These are phyloP conservation scores for Penicillium simplicissimum DNA, from an alignment of 495 filamentous ascomycete genomes.

Conservation along the genomic window DNA sequence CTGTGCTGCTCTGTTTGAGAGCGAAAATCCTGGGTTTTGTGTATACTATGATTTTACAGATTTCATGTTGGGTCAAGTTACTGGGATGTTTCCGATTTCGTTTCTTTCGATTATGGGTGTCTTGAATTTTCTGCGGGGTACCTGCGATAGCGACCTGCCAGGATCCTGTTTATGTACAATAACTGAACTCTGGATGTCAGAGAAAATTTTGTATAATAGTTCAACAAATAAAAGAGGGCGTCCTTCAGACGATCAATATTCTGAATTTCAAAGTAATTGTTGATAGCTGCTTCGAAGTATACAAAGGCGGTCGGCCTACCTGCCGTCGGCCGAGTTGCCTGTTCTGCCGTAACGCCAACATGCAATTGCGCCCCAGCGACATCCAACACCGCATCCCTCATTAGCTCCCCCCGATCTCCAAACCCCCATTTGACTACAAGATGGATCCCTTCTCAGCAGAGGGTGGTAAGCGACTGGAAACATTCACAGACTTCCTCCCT, in stretches of 20 bases:
- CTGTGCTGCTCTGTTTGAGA: not conserved
- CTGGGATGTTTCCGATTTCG: not conserved
- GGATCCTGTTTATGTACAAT: not conserved
- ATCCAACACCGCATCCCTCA: slow-evolving; percentile 29
- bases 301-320: slow-evolving; percentile 30
- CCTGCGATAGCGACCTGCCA: not conserved
- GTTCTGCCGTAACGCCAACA: slow-evolving; percentile 25
- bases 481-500: not conserved
- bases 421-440: slow-evolving; percentile 31
- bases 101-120: not conserved
- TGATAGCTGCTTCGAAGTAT: not conserved
- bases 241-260: not conserved
- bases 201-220: not conserved
- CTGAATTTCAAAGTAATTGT: not conserved
- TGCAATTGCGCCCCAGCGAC: slow-evolving; percentile 24
- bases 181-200: not conserved
- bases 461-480: slow-evolving; percentile 56
- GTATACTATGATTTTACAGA: not conserved
- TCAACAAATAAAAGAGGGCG: not conserved
- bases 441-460: slow-evolving; percentile 97
- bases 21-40: not conserved
- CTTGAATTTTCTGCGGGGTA: not conserved
- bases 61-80: not conserved
- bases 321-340: slow-evolving; percentile 31
- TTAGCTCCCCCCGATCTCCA: slow-evolving; percentile 12